Base-by-base conservation (phyloP, 169 alveolate species). In the Plasmodium sp. region DNA sequence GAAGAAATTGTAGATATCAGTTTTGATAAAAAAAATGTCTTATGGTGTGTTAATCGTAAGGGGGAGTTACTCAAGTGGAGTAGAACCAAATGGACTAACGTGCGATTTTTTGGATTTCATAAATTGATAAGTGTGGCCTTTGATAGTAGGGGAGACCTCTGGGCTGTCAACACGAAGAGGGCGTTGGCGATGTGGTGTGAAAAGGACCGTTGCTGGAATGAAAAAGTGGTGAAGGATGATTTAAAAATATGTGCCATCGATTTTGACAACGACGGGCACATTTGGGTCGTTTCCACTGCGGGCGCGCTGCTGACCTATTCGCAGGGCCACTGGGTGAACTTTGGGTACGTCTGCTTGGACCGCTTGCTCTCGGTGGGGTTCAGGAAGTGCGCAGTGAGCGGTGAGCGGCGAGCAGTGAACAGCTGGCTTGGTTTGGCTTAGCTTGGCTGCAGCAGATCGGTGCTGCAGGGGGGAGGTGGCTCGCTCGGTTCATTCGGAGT, bases 1-100 rank as follows among this genome's bases (percentile, higher is more conserved):
- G 92, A 92, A 62, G 95, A 92, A 71, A 92, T 92, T 92, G 54
- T 81, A 27, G 95, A 92, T 56, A 71, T 92, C 33, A 83, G 82
- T 16, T 92, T 92, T 82, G 95, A 92, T 74, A 92, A 82, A 73
- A 92, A 82, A 72, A 92, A 92, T 92, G 48, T 81, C 6, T 92
- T 92, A 82, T 92, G 95, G 92, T 71, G 92, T 82, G 79, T 92
- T 45, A 92, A 92, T 74, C 92, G 92, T 72, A 92, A 81, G 18
- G 95, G 95, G 54, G 85, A 92, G 54, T 71, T 92, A 18, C 73
- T 92, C 54, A 92, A 92, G 41, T 92, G 95, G 95, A 74, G 51
- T 67, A 92, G 79, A 72, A 92, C 82, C 22, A 22, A 83, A 82
- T 92, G 95, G 95, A 31, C 56, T 27, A 92, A 73, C 45, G 83